Evolutionary conservation across 2,329 filamentous ascomycete genomes (phyloP).

Genomic region (Chrysosporium keratinophilum): DNA sequence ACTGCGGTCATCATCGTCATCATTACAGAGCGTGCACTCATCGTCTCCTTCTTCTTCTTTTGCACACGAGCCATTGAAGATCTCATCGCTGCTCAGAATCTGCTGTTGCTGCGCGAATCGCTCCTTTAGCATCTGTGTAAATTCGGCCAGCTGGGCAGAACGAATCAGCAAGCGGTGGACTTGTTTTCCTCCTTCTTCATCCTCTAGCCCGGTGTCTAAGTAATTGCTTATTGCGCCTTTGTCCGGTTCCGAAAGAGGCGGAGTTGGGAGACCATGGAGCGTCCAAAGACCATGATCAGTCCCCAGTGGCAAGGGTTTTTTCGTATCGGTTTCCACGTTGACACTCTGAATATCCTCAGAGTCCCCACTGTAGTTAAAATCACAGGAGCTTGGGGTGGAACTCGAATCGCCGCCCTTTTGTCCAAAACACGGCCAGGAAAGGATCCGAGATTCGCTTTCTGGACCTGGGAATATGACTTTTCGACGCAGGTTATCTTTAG

Average conservation of each 20-base stretch:
- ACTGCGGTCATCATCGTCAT: not conserved
- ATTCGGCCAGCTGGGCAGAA: not conserved
- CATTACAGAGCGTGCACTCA: not conserved
- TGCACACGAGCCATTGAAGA: not conserved
- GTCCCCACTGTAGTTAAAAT: not conserved
- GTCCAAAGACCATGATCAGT: not conserved
- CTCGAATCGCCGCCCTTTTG: too few relatives aligned
- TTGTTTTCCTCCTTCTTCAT: not conserved
- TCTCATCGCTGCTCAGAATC: not conserved
- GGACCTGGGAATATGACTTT: too few relatives aligned
- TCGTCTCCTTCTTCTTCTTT: not conserved
- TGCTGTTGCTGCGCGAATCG: not conserved
- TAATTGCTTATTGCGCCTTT: not conserved
- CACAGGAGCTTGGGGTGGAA: too few relatives aligned
- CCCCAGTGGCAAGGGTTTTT: not conserved
- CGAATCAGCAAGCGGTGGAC: not conserved
- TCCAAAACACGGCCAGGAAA: too few relatives aligned
- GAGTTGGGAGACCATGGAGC: not conserved
- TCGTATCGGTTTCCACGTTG: not conserved
- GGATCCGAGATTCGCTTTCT: too few relatives aligned
- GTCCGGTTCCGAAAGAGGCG: not conserved
- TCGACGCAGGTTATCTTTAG: too few relatives aligned
- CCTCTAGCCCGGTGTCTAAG: not conserved
- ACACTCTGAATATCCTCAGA: not conserved
- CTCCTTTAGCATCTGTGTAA: conserved; percentile 12